Conservation (phyloP, 2,329 filamentous ascomycete species). For the Calonectria honghensis region DNA sequence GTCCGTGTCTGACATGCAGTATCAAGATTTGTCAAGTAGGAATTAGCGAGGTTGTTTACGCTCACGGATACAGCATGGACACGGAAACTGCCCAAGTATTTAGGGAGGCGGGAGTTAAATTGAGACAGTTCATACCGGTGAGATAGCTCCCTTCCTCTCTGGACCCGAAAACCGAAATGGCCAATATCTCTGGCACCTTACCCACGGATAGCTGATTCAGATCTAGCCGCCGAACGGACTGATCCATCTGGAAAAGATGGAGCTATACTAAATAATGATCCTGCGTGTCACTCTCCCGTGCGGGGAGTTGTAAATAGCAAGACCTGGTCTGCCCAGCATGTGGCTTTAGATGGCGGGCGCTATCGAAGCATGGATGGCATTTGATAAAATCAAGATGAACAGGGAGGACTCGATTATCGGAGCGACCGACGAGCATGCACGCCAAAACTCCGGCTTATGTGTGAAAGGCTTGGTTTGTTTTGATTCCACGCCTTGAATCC, state of each 20-base stretch:
- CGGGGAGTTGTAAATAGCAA: constrained; percentile 39
- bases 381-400: constrained; percentile 40
- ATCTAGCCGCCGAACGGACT: constrained; percentile 77
- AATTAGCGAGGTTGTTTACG: constrained; percentile 96
- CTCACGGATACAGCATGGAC: constrained; percentile 96
- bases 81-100: constrained; percentile 88
- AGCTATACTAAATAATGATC: constrained; percentile 58
- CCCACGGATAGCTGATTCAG: constrained; percentile 48
- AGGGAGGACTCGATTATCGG: constrained; percentile 6
- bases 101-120: constrained; percentile 85
- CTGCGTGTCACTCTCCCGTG: constrained; percentile 40
- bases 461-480: constrained; percentile 3
- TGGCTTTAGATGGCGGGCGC: constrained; percentile 44
- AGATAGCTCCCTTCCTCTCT: constrained; percentile 60
- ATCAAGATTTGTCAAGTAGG: constrained; percentile 99
- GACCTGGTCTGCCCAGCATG: constrained; percentile 39
- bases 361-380: constrained; percentile 41
- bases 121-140: constrained; percentile 92
- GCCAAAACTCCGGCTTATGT: not conserved
- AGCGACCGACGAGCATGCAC: constrained; percentile 2
- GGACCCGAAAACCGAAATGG: constrained; percentile 35
- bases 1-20: constrained; percentile 96
- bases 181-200: constrained; percentile 22
- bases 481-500: not conserved
- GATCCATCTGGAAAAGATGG: constrained; percentile 76